Conservation (phyloP, 441 rosid species). For the Pelargonium citronellum region DNA sequence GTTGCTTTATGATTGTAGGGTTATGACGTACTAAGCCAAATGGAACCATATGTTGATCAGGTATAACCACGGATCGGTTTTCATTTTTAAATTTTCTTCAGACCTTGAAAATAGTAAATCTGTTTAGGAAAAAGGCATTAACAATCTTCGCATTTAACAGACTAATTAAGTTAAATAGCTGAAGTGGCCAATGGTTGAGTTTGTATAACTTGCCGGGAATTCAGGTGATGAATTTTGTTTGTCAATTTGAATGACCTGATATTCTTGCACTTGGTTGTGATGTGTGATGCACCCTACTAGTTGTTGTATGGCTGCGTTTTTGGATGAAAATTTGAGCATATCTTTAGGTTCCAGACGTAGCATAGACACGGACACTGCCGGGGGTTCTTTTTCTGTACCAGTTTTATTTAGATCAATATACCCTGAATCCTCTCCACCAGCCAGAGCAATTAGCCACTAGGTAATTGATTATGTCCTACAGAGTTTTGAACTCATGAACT, state of each 20-base stretch:
- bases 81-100: background rate
- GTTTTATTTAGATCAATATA: background rate
- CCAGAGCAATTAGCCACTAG: conserved; percentile 3
- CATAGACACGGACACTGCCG: background rate
- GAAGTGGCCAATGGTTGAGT: background rate
- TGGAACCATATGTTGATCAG: conserved; percentile 87
- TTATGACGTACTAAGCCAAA: conserved; percentile 60
- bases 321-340: too few species aligned
- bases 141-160: background rate
- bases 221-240: too few species aligned
- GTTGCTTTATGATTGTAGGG: conserved; percentile 45
- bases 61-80: conserved; percentile 26
- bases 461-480: background rate
- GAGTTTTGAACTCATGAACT: background rate
- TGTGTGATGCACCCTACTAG: too few species aligned
- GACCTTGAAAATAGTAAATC: background rate
- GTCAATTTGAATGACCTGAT: too few species aligned
- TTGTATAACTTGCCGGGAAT: too few species aligned
- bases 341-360: too few species aligned
- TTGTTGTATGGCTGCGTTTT: too few species aligned
- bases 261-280: too few species aligned
- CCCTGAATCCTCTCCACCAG: background rate
- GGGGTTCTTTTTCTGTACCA: background rate
- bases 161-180: background rate
- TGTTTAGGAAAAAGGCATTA: background rate